A percentile compares a stretch with the other conserved stretches of the same genome.
Evolutionary conservation across 768 basidiomycete species (phyloP).

Genomic region (Pleurotus giganteus): DNA sequence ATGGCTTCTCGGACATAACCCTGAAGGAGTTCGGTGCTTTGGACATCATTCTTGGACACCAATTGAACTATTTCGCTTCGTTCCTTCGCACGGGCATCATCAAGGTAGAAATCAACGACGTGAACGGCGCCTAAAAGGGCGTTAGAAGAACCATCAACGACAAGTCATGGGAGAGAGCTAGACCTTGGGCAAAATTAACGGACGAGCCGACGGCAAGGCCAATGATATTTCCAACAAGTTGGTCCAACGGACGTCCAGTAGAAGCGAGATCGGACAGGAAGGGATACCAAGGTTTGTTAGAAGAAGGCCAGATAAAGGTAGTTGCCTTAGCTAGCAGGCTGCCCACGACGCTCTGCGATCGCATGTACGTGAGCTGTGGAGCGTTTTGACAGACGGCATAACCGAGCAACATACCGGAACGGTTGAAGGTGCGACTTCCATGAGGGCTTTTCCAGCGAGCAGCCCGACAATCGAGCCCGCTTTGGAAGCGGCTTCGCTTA

Average conservation of each 20-base stretch:
- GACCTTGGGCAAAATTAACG: conserved; percentile 45
- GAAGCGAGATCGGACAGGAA: conserved; percentile 37
- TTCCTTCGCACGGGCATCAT: conserved; percentile 37
- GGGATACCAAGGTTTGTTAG: conserved; percentile 32
- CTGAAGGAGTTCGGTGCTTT: conserved; percentile 32
- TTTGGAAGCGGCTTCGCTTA: conserved; percentile 3
- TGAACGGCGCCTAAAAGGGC: conserved; percentile 34
- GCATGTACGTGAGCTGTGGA: background rate
- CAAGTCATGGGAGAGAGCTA: background rate
- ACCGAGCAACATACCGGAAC: background rate
- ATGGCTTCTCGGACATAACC: conserved; percentile 57
- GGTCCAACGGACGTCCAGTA: conserved; percentile 36
- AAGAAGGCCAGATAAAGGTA: conserved; percentile 26
- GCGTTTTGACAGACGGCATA: background rate
- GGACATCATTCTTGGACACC: conserved; percentile 25
- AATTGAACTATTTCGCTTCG: conserved; percentile 36
- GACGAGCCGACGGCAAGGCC: conserved; percentile 47
- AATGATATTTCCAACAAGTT: conserved; percentile 41
- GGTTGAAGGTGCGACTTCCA: conserved; percentile 2
- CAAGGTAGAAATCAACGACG: conserved; percentile 55
- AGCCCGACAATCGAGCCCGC: background rate
- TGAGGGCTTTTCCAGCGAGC: conserved; percentile 9
- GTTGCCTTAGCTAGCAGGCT: conserved; percentile 22
- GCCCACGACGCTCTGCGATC: conserved; percentile 25
- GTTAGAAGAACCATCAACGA: background rate